Base-by-base conservation (phyloP, 352 stramenopile species). In the Saprolegnia diclina region DNA sequence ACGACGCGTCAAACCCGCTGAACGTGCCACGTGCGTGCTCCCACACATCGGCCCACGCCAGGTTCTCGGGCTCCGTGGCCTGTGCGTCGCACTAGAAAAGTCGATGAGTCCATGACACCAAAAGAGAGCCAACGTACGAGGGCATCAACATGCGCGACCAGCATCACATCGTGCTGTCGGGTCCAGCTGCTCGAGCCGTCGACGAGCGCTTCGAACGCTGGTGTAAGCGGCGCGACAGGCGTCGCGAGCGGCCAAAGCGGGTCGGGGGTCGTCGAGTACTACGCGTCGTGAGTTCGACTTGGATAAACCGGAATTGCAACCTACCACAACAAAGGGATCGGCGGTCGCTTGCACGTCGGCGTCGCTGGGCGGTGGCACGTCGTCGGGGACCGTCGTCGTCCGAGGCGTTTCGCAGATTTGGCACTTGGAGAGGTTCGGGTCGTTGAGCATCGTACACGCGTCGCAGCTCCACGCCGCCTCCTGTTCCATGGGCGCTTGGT, bases 361-460 rank as follows among this genome's bases (percentile, higher is more conserved):
- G 35, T 59, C 52, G 11, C 11, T 24, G 16, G 52, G 52, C 24
- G 52, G 24, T 9, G 52, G 52, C 24, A 40, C 13, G 11, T 59
- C 52, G 16, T 26, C 52, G 24, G 24, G n/a, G n/a, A 54, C 46
- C 2, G n/a, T 29, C 52, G 16, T 18, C 35, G 52, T n/a, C 9
- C 21, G 24, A 11, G 62, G 62, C 18, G 62, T 68, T 24, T 68
- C 62, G 50, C 62, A 68, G 42, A 68, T 57, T 42, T 68, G 62
- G 50, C 62, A 68, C 32, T 68, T 68, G 16, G 62, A 68, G 11
- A 68, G 46, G 45, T 56, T 68, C 16, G 45, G 42, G 6, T 68
- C 62, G 37, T 68, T 68, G 2, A 68, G 40, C 62, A 68, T 68
- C n/a, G 62, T 68, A 32, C 62, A 68, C 16, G 62, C 62, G 3